Evolutionary conservation across 371 early-diverging fungal genomes (phyloP), one percentile per base, ranked within the genome.

Genomic region (Conidiobolus incongruus): DNA sequence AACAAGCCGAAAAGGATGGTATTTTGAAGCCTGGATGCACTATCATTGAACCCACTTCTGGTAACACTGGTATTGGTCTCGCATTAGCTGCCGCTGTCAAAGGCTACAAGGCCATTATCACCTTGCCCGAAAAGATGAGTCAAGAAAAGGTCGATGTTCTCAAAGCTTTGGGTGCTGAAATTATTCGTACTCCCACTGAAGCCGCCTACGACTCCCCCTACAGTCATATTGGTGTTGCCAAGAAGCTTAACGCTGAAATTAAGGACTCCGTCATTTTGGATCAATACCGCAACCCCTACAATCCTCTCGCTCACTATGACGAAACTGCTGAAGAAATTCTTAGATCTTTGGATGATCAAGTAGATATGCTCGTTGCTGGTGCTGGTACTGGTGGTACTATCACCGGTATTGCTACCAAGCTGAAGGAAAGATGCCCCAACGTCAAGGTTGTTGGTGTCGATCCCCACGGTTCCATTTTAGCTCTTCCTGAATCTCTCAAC

Each of bases 301-400:
- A 96, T 66, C 95, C 94, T 12, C 56, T 91, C 20, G 90, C 95
- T 19, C 96, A 96, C 55, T 92, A 93, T 55, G 81, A 93, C 48
- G 70, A 69, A 50, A 86, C 83, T n/a, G 86, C 84, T 4, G 84
- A 83, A 53, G 86, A 85, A 58, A 77, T 84, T 35, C 61, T 81
- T 59, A 57, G 78, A 23, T 71, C 86, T 24, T 84, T 86, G 52
- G 79, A 77, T 49, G 83, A 81, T 41, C 69, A 86, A 50, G 55
- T 93, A n/a, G 97, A 94, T 55, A 87, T 94, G 87, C 63, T 94
- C 44, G 89, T 96, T 26, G 84, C 85, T 35, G 81, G 85, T 37
- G 92, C 91, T 24, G 97, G 95, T 53, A 94, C 97, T 12, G 97
- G 95, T 47, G 94, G 95, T 45, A 96, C 95, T 21, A 81, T 96